These are phyloP conservation scores for Populus hybrid DNA, from an alignment of 441 rosid genomes.

Conservation along the genomic window DNA sequence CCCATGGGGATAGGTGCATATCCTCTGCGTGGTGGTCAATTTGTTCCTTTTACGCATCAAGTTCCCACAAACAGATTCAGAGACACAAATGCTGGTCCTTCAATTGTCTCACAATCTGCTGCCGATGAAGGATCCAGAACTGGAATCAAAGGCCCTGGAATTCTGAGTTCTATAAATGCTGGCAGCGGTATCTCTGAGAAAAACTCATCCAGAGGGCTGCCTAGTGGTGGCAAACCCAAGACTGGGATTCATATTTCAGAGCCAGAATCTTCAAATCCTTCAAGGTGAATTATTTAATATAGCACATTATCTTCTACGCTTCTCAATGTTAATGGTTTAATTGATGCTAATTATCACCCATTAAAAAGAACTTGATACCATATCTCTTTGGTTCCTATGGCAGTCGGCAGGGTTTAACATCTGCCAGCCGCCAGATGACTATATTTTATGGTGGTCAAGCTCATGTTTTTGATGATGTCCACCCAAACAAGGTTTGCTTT, in stretches of 20 bases:
- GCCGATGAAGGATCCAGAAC: slow-evolving; percentile 99
- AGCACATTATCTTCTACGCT: slow-evolving; percentile 1
- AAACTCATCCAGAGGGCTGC: slow-evolving; percentile 32
- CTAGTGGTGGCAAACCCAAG: slow-evolving; percentile 44
- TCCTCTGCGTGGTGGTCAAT: slow-evolving; percentile 47
- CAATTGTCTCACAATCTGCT: slow-evolving; percentile 65
- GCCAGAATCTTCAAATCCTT: slow-evolving; percentile 56
- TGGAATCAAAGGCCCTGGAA: slow-evolving; percentile 75
- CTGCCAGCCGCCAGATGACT: slow-evolving; percentile 79
- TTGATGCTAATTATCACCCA: not conserved
- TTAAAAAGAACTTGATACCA: not conserved
- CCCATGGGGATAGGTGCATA: slow-evolving; percentile 35
- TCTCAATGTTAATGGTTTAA: not conserved
- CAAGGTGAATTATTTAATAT: slow-evolving; percentile 44
- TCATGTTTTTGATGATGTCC: slow-evolving; percentile 97
- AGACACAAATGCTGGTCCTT: slow-evolving; percentile 50
- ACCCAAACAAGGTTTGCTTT: slow-evolving; percentile 69
- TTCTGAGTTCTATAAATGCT: slow-evolving; percentile 47
- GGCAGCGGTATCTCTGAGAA: slow-evolving; percentile 36
- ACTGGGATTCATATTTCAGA: slow-evolving; percentile 37
- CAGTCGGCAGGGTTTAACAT: slow-evolving; percentile 53
- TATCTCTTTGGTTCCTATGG: slow-evolving; percentile 11
- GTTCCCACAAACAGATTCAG: slow-evolving; percentile 55
- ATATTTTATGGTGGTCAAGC: slow-evolving; percentile 98
- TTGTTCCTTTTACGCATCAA: slow-evolving; percentile 53